Conservation (phyloP, 345 rosid species). For the Arabidopsis thaliana region DNA sequence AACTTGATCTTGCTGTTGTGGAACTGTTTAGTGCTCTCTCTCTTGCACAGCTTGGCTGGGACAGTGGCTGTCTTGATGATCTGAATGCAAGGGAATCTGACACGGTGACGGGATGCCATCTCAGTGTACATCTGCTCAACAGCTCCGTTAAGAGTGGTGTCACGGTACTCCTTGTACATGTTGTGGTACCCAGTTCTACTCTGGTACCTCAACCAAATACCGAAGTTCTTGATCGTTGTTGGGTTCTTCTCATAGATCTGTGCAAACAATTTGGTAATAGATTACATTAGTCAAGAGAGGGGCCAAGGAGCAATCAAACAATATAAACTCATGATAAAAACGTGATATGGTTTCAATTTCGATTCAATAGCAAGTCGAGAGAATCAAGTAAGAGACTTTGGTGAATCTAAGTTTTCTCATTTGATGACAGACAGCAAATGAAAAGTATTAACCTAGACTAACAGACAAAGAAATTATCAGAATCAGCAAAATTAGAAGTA, state of each 20-base stretch:
- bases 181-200: slow-evolving; percentile 73
- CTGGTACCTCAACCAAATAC: slow-evolving; percentile 72
- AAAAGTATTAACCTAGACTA: neutral
- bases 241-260: slow-evolving; percentile 74
- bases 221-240: slow-evolving; percentile 62
- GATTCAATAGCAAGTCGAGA: neutral
- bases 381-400: neutral
- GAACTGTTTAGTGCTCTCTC: slow-evolving; percentile 70
- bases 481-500: neutral
- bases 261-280: neutral
- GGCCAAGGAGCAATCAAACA: neutral
- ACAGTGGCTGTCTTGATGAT: slow-evolving; percentile 70
- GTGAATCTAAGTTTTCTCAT: neutral
- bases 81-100: slow-evolving; percentile 73
- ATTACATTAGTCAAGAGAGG: neutral
- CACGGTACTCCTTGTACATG: slow-evolving; percentile 71
- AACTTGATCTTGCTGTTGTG: slow-evolving; percentile 74
- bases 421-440: neutral
- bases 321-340: neutral
- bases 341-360: neutral
- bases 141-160: slow-evolving; percentile 69
- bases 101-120: slow-evolving; percentile 76
- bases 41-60: slow-evolving; percentile 69
- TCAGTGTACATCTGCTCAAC: slow-evolving; percentile 75
- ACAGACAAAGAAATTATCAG: neutral